phyloP scores from a whole-genome alignment of 345 rosid species.

The Triadica sebifera region DNA sequence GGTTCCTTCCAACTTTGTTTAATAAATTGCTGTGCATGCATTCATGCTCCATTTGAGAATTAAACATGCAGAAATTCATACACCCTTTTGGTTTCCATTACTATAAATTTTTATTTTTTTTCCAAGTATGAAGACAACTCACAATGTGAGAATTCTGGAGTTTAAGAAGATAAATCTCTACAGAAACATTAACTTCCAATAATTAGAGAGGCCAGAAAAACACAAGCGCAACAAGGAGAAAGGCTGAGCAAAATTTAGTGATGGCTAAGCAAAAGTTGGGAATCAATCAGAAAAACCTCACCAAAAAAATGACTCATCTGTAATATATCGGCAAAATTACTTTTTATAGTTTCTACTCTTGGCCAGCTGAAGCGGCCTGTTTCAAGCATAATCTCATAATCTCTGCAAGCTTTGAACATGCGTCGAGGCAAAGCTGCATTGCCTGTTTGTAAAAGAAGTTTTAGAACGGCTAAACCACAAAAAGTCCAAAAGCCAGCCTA shows the following conservation, averaged over 20 bases:
- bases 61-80: too few relatives aligned
- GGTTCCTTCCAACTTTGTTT: too few relatives aligned
- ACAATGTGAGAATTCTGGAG: too few relatives aligned
- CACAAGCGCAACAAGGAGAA: neutral
- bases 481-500: too few relatives aligned
- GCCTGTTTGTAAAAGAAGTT: conserved; percentile 49
- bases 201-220: too few relatives aligned
- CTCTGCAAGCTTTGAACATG: conserved; percentile 70
- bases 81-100: too few relatives aligned
- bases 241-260: neutral
- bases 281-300: neutral
- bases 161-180: too few relatives aligned
- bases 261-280: neutral
- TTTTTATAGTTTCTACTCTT: conserved; percentile 28
- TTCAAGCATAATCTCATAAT: conserved; percentile 84
- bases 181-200: too few relatives aligned
- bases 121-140: too few relatives aligned
- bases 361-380: conserved; percentile 55
- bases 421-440: conserved; percentile 90
- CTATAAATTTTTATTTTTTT: too few relatives aligned
- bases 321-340: neutral
- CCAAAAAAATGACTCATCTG: neutral
- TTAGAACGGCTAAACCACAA: neutral
- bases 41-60: too few relatives aligned
- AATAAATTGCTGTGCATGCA: too few relatives aligned